Conservation (phyloP, 495 filamentous ascomycete species). For the Letharia columbiana region DNA sequence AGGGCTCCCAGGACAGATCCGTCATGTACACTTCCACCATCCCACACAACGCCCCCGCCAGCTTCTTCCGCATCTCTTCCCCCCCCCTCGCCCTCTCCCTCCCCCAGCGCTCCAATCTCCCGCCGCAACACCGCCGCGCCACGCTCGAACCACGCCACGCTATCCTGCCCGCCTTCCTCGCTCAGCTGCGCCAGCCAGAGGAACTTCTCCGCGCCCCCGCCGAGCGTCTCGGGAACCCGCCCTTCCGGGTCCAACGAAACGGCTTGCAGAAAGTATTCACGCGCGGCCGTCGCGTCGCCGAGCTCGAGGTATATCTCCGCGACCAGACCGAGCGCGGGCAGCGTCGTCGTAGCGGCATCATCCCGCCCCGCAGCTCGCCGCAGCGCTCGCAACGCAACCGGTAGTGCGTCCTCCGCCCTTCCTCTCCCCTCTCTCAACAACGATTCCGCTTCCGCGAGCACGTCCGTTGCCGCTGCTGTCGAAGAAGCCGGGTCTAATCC, state of each 20-base stretch:
- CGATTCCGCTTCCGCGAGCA: not conserved
- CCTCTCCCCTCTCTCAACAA: conserved; percentile 1
- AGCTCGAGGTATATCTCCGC: conserved; percentile 81
- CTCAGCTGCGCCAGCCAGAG: conserved; percentile 90
- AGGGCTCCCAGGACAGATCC: conserved; percentile 84
- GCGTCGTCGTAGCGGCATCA: conserved; percentile 15
- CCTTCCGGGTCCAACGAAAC: conserved; percentile 68
- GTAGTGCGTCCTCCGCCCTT: conserved; percentile 8
- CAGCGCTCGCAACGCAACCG: not conserved
- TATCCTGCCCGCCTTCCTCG: conserved; percentile 74
- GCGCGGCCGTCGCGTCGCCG: conserved; percentile 66
- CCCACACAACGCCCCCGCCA: conserved; percentile 80
- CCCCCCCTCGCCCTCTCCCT: conserved; percentile 25
- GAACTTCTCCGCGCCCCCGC: conserved; percentile 89
- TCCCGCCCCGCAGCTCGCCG: too few relatives aligned
- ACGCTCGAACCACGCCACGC: conserved; percentile 79
- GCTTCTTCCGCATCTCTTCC: conserved; percentile 60
- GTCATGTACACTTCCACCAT: conserved; percentile 97
- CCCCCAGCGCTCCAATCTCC: conserved; percentile 49
- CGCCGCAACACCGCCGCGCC: conserved; percentile 61
- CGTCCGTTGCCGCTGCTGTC: too few relatives aligned
- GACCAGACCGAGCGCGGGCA: conserved; percentile 65
- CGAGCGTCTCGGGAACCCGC: conserved; percentile 46
- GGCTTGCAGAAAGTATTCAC: conserved; percentile 58
- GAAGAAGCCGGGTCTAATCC: too few relatives aligned